Percentiles rank a stretch among this genome's conserved stretches.
Conservation (phyloP, 208 protist species). For the Leishmania major region DNA sequence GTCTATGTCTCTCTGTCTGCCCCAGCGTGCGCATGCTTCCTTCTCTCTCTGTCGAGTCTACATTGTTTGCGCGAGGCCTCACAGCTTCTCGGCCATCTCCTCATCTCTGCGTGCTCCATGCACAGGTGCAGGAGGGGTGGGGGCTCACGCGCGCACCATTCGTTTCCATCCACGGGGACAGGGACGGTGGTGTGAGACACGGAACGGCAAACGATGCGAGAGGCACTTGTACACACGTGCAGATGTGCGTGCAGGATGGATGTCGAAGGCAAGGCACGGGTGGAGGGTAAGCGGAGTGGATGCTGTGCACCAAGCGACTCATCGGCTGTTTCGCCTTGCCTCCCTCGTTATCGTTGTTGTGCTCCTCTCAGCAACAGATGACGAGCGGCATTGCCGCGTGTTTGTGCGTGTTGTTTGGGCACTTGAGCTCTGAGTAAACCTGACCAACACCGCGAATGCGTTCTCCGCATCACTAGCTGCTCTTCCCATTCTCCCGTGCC, state of each 20-base stretch:
- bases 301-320: no score
- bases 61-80: not conserved
- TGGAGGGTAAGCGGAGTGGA: no score
- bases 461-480: not conserved
- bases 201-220: not conserved
- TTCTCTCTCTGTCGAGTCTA: not conserved
- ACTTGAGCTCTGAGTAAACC: not conserved
- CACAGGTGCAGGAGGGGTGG: no score
- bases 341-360: not conserved
- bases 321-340: not conserved
- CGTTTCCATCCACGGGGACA: not conserved
- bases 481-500: not conserved
- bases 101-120: no score
- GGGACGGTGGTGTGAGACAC: not conserved
- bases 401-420: not conserved
- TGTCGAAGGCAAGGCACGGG: not conserved
- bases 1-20: not conserved
- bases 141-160: no score
- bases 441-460: not conserved
- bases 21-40: not conserved
- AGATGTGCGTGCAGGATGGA: not conserved
- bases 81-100: not conserved
- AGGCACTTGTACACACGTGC: not conserved
- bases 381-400: not conserved
- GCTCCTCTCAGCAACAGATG: not conserved